Base-by-base conservation (phyloP, 352 stramenopile species). In the Pilasporangium apinafurcum region DNA sequence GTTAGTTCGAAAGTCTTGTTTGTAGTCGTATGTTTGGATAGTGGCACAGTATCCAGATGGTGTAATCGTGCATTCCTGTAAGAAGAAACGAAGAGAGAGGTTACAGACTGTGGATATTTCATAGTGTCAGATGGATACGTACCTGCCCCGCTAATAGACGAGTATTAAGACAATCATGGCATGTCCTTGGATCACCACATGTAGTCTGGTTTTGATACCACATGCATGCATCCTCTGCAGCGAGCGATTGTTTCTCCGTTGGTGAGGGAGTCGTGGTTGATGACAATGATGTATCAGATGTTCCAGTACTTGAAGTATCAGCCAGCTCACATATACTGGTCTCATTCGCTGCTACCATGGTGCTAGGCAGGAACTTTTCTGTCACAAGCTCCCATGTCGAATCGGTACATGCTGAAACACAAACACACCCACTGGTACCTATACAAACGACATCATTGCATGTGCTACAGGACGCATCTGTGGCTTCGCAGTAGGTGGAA, bases 131-230 rank as follows among this genome's bases (percentile, higher is more conserved):
- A n/a, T n/a, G n/a, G 10, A 26, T 14, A 21, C 24, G 17, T 24
- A 60, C 52, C 29, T 48, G 27, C n/a, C 46, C 59, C 9, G 41
- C 63, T 5, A 47, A 46, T 5, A 66, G 25, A 3, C 42, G 21
- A 10, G 43, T 46, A 22, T 75, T 75, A 2, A 75, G 37, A 30
- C 63, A 75, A 16, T 70, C 63, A 37, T 59, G 68, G 37, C 63
- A 75, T 5, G 52, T 65, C 10, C 63, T 32, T 12, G 60, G 63
- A 1, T 39, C 51, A 18, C 51, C 53, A 29, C 62, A 73, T 4
- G 51, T 35, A 14, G 49, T 56, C 36, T 56, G 44, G 28, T 51
- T 62, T 26, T 49, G 48, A 28, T 61, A 48, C 63, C 63, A 75
- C 29, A 56, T 61, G 50, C 63, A 75, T 34, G 42, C 47, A 40